Conservation (phyloP, 1,139 yeast genomes). For the Saccharomyces hybrid region DNA sequence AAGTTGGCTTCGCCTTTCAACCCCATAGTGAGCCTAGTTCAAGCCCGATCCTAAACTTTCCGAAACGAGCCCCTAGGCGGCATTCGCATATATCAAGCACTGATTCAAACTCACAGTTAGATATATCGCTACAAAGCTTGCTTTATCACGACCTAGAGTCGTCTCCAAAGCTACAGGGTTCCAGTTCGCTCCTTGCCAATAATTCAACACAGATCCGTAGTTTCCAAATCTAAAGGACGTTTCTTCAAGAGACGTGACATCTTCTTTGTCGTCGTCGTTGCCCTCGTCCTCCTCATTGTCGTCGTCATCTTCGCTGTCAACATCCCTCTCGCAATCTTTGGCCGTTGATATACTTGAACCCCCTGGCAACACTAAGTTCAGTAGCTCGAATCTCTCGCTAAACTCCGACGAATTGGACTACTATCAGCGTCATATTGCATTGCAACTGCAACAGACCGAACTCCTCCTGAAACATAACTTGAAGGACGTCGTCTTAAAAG, state of each 20-base stretch:
- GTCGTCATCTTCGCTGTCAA: neutral
- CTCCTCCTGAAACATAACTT: conserved; percentile 11
- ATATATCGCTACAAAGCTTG: conserved; percentile 4
- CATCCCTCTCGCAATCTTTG: neutral
- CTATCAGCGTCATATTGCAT: conserved; percentile 16
- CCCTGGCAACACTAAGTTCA: neutral
- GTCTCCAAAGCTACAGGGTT: neutral
- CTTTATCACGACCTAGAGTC: conserved; percentile 4
- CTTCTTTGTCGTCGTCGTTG: conserved; percentile 4
- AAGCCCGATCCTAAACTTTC: neutral
- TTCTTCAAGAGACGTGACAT: conserved; percentile 1
- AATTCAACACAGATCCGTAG: neutral
- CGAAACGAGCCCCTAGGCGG: neutral
- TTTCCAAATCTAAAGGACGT: neutral
- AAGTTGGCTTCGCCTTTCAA: neutral
- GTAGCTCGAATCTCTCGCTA: conserved; percentile 4
- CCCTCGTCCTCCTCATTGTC: conserved; percentile 5
- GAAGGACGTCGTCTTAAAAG: conserved; percentile 9
- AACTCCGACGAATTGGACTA: conserved; percentile 13
- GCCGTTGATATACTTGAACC: neutral
- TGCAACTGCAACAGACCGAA: conserved; percentile 12
- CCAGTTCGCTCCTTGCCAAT: neutral
- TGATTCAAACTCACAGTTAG: neutral
- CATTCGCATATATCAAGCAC: neutral
- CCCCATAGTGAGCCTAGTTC: conserved; percentile 4